Base-by-base conservation (phyloP, 805 yeast species). In the Zygoascus biomembranicola region DNA sequence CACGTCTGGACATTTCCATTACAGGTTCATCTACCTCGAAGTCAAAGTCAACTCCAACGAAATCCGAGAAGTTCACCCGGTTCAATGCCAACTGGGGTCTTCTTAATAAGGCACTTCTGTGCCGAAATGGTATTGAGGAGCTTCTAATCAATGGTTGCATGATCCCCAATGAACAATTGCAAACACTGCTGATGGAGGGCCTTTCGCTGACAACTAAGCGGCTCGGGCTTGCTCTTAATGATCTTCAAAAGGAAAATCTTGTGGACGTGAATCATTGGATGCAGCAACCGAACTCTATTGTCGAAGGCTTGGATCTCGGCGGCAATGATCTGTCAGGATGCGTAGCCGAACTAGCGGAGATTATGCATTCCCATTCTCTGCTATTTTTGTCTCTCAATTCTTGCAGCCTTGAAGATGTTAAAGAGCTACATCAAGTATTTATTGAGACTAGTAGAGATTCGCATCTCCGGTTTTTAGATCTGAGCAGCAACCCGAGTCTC, bases 31-130 rank as follows among this genome's bases (percentile, higher is more conserved):
- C 47, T 2, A 28, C 50, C n/a, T 20, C 47, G 18, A 26, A 20
- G 11, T 32, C 52, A 23, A 49, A 49, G 26, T 39, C 19, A 13
- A 14, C 31, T n/a, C 49, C 53, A 11, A 13, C 26, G n/a, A 47
- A 18, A 8, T 28, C 51, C n/a, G 31, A 52, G 23, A 28, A 44
- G 18, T 70, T 64, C n/a, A 66, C 83, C 62, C 76, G 97, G 54
- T 78, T 87, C 1, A 83, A 81, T 53, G 82, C 84, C 84, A 90
- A 90, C 67, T 90, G 97, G 97, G 69, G 79, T 1, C 69, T 87
- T 48, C 77, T 92, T 53, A 80, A 82, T 2, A 85, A 87, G 11
- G 83, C 95, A 0, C 64, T 90, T 18, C 73, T 75, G 18, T 77
- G 77, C 18, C 73, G 96, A 57, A 84, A 84, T 43, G 92, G 94